Base-by-base conservation (phyloP, 2,329 filamentous ascomycete genomes). In the Aspergillus sp. region DNA sequence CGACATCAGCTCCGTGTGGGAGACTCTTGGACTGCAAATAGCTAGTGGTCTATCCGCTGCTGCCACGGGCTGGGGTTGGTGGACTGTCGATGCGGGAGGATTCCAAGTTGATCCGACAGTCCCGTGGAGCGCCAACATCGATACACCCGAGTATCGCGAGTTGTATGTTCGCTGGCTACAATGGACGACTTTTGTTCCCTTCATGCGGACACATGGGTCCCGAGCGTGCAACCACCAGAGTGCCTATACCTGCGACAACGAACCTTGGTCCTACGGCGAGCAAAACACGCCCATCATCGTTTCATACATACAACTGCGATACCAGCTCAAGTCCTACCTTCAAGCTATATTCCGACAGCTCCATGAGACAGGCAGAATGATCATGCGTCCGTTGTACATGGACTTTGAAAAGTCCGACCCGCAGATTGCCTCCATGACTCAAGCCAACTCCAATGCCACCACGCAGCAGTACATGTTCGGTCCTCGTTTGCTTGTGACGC, bases 81-180 rank as follows among this genome's bases (percentile, higher is more conserved):
- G 79, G 78, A 84, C 82, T 0, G 82, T 81, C 0, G 82, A 85
- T 51, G 84, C 84, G 35, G 82, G 82, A 1, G 82, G 82, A 0
- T 85, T 85, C 56, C 80, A 84, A 54, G 79, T 52, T 0, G 65
- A 70, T 46, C 60, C 64, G 2, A 64, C 64, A 0, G 60, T 69
- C 0, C 46, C 50, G 7, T 70, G 67, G 67, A 63, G 81, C 15
- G 80, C 80, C 0, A 71, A 80, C 50, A 77, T 80, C 0, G 60
- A 68, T 1, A 74, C 80, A 27, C 60, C 66, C 0, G 66, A 59
- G 0, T 85, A 84, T 61, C 72, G 78, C 7, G 81, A 85, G 59
- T 64, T 84, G 0, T 79, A 83, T 45, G 73, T 80, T 2, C 68
- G 82, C 2, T 84, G 82, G 82, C 81, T 85, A 55, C 81, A 84